A percentile compares a stretch with the other conserved stretches of the same genome.
Conservation (phyloP, 2,329 filamentous ascomycete genomes). For the Aspergillus ruber region DNA sequence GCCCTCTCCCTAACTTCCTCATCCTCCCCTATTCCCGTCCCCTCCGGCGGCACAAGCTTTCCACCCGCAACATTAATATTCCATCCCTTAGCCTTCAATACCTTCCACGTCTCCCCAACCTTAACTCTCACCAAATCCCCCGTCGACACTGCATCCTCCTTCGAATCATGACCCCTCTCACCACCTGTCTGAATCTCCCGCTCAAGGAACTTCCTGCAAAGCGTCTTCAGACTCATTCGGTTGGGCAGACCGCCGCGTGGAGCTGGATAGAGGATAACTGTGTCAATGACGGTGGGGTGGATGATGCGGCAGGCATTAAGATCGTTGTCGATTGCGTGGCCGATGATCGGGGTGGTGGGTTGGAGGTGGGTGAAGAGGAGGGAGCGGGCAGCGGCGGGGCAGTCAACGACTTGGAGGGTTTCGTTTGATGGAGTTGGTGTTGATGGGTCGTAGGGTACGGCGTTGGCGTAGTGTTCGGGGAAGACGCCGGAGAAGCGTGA, state of each 20-base stretch:
- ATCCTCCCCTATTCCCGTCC: slow-evolving; percentile 5
- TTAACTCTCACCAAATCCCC: slow-evolving; percentile 75
- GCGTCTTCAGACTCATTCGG: slow-evolving; percentile 67
- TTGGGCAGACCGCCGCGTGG: slow-evolving; percentile 69
- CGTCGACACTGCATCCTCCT: slow-evolving; percentile 82
- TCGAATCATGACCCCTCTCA: slow-evolving; percentile 72
- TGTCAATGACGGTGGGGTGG: slow-evolving; percentile 80
- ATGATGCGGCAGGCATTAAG: slow-evolving; percentile 78
- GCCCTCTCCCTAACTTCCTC: slow-evolving; percentile 4
- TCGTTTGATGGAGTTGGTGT: slow-evolving; percentile 18
- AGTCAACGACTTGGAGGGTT: slow-evolving; percentile 64
- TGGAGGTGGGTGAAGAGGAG: slow-evolving; percentile 71
- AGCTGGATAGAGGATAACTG: slow-evolving; percentile 76
- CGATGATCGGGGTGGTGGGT: slow-evolving; percentile 75
- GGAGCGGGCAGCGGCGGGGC: slow-evolving; percentile 65
- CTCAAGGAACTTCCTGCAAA: slow-evolving; percentile 64
- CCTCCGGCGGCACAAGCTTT: slow-evolving; percentile 27
- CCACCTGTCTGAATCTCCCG: slow-evolving; percentile 71
- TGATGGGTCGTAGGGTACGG: slow-evolving; percentile 49
- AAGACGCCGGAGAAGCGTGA: slow-evolving; percentile 85
- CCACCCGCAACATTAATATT: slow-evolving; percentile 43
- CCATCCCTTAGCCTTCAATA: slow-evolving; percentile 64
- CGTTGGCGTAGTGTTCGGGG: slow-evolving; percentile 66
- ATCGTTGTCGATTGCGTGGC: slow-evolving; percentile 93
- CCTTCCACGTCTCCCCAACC: slow-evolving; percentile 63